A percentile compares a stretch with the other conserved stretches of the same genome.
Conservation (phyloP, 768 basidiomycete species). For the Boletus rubroflammeus region DNA sequence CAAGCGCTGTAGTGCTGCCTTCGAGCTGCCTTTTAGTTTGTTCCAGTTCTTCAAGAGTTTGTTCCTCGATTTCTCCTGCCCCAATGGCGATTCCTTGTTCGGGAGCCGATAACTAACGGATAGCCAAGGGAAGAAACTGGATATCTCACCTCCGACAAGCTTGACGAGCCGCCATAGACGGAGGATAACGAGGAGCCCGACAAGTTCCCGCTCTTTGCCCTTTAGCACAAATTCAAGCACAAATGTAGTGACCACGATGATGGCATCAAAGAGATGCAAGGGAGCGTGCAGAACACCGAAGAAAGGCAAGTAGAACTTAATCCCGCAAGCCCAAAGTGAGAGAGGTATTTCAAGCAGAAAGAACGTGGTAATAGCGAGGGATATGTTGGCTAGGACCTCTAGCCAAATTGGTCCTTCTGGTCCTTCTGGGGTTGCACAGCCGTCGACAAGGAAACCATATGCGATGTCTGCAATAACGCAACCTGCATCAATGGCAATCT, state of each 20-base stretch:
- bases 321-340: slow-evolving; percentile 62
- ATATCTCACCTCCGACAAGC: slow-evolving; percentile 52
- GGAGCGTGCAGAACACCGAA: slow-evolving; percentile 49
- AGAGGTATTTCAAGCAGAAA: slow-evolving; percentile 79
- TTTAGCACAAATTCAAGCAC: slow-evolving; percentile 64
- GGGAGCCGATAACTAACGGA: not conserved
- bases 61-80: slow-evolving; percentile 66
- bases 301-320: slow-evolving; percentile 59
- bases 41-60: slow-evolving; percentile 44
- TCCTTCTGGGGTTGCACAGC: slow-evolving; percentile 43
- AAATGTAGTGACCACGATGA: slow-evolving; percentile 71
- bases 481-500: slow-evolving; percentile 61
- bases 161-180: slow-evolving; percentile 83
- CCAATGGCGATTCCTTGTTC: slow-evolving; percentile 68
- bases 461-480: slow-evolving; percentile 73
- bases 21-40: slow-evolving; percentile 49
- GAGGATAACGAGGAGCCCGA: slow-evolving; percentile 63
- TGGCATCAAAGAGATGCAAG: slow-evolving; percentile 73
- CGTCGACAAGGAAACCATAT: slow-evolving; percentile 59
- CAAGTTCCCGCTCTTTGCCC: slow-evolving; percentile 69
- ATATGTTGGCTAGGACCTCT: slow-evolving; percentile 55
- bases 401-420: slow-evolving; percentile 58
- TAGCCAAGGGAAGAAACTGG: not conserved
- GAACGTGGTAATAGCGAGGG: slow-evolving; percentile 63
- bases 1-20: slow-evolving; percentile 41